Evolutionary conservation across 2,329 filamentous ascomycete genomes (phyloP).

Genomic region (Trichoderma sp.): DNA sequence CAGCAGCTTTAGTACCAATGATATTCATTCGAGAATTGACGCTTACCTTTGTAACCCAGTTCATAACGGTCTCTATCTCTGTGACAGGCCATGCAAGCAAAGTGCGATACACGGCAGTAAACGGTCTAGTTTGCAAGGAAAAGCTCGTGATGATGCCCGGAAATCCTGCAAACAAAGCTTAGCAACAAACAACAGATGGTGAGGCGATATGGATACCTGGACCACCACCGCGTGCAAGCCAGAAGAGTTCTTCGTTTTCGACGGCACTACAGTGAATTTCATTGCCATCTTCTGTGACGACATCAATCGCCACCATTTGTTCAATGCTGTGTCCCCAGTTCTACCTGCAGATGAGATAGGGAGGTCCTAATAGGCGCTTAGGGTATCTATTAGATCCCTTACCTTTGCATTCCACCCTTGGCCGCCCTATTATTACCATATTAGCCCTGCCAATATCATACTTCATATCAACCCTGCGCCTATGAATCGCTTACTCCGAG

Average conservation of each 20-base stretch:
- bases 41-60: background rate
- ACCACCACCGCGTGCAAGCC: background rate
- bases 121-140: background rate
- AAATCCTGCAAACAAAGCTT: background rate
- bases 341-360: background rate
- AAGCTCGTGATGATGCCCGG: background rate
- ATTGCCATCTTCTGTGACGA: background rate
- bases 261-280: background rate
- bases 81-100: background rate
- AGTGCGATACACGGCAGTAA: background rate
- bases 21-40: background rate
- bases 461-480: background rate
- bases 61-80: background rate
- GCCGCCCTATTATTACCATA: background rate
- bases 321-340: background rate
- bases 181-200: background rate
- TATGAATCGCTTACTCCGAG: background rate
- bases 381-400: background rate
- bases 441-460: background rate
- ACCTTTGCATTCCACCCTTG: background rate
- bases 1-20: too few relatives aligned
- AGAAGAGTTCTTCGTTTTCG: background rate
- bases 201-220: background rate
- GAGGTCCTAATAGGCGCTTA: background rate
- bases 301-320: background rate